Evolutionary conservation across 495 filamentous ascomycete genomes (phyloP).

Genomic region (Penicillium verhagenii): DNA sequence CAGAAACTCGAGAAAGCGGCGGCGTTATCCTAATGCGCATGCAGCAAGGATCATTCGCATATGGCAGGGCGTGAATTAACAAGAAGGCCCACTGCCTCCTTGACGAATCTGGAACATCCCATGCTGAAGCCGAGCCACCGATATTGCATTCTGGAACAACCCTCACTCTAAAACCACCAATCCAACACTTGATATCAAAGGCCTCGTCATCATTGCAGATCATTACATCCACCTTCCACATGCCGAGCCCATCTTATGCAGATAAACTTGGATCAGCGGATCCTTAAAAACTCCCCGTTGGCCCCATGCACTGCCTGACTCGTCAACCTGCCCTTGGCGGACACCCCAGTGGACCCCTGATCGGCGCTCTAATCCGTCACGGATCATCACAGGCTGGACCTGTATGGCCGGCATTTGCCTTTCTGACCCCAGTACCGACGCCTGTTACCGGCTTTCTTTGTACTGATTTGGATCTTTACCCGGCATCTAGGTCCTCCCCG

Average conservation of each 20-base stretch:
- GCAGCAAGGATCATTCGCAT: not conserved
- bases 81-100: not conserved
- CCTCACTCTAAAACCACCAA: not conserved
- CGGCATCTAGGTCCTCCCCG: not conserved
- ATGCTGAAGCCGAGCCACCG: not conserved
- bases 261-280: not conserved
- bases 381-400: not conserved
- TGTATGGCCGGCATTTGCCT: not conserved
- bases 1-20: not conserved
- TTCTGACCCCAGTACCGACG: not conserved
- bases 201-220: conserved; percentile 18
- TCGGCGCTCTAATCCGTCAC: not conserved
- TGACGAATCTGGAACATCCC: not conserved
- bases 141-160: not conserved
- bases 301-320: not conserved
- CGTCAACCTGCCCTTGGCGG: not conserved
- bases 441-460: not conserved
- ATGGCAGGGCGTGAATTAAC: not conserved
- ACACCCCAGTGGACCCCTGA: not conserved
- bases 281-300: not conserved
- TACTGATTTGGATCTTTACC: not conserved
- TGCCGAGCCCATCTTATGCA: not conserved
- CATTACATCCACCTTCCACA: not conserved
- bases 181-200: not conserved
- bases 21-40: not conserved